Percentiles rank a stretch among this genome's conserved stretches.
These are phyloP conservation scores for Zangia roseola DNA, from an alignment of 768 basidiomycete species.

Conservation along the genomic window DNA sequence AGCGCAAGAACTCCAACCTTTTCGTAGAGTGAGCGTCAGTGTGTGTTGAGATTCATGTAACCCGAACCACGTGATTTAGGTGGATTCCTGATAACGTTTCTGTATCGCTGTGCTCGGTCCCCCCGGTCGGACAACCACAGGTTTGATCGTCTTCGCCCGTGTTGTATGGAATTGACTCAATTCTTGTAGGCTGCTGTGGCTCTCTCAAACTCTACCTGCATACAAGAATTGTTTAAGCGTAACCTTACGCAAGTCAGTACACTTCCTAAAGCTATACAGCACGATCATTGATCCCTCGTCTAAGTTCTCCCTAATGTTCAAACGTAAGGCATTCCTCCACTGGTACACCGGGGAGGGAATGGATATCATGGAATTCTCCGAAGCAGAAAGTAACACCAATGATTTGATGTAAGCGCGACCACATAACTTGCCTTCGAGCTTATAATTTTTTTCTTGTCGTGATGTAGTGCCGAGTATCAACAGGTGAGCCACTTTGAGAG, in stretches of 20 bases:
- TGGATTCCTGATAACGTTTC: conserved; percentile 94
- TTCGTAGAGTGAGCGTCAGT: conserved; percentile 70
- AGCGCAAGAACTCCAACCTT: conserved; percentile 66
- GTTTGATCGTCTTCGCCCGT: conserved; percentile 34
- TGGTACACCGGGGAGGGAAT: conserved; percentile 93
- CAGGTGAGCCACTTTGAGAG: conserved; percentile 46
- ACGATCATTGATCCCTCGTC: conserved; percentile 1
- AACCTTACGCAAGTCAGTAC: conserved; percentile 55
- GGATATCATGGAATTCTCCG: conserved; percentile 81
- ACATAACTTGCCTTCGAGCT: no score
- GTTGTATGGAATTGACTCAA: conserved; percentile 7
- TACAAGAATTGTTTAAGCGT: conserved; percentile 84
- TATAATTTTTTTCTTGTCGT: conserved; percentile 3
- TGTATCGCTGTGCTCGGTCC: conserved; percentile 77
- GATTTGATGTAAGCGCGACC: conserved; percentile 65
- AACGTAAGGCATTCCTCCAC: conserved; percentile 82
- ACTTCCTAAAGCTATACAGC: not conserved
- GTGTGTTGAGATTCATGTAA: not conserved
- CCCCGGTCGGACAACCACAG: conserved; percentile 76
- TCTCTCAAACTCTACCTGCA: conserved; percentile 75
- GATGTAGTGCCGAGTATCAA: conserved; percentile 81
- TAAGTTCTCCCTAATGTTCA: conserved; percentile 80
- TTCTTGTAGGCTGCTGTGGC: conserved; percentile 58
- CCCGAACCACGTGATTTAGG: conserved; percentile 34
- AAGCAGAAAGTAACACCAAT: conserved; percentile 79